These are phyloP conservation scores for Annulohypoxylon bovei DNA, from an alignment of 495 filamentous ascomycete genomes.

Conservation along the genomic window DNA sequence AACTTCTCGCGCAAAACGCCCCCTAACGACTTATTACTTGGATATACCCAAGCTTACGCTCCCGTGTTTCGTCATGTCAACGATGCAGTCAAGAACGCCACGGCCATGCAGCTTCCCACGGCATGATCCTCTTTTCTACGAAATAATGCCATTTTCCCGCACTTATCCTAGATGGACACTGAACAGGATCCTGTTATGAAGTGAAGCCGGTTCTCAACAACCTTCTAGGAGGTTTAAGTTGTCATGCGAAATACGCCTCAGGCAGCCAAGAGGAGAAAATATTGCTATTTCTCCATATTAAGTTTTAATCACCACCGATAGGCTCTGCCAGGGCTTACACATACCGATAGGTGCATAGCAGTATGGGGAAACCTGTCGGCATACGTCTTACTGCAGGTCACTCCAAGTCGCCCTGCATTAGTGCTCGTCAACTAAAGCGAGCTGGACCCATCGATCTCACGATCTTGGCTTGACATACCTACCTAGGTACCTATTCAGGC, in stretches of 20 bases:
- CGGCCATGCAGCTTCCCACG: not conserved
- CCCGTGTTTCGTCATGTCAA: slow-evolving; percentile 4
- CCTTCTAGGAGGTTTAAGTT: not conserved
- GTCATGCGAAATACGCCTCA: not conserved
- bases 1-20: no score
- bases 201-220: not conserved
- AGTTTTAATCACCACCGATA: slow-evolving; percentile 24
- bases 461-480: not conserved
- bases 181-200: not conserved
- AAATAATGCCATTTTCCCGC: not conserved
- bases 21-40: not conserved
- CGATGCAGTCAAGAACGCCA: not conserved
- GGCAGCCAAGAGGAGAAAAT: not conserved
- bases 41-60: not conserved
- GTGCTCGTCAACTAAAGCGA: not conserved
- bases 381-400: slow-evolving; percentile 1
- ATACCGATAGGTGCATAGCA: slow-evolving; percentile 29
- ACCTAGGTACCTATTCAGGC: not conserved
- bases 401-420: slow-evolving; percentile 12
- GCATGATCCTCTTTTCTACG: not conserved
- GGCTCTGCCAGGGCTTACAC: slow-evolving; percentile 16
- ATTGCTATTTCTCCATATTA: not conserved
- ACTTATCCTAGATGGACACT: not conserved
- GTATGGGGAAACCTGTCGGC: slow-evolving; percentile 1
- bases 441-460: not conserved